These are phyloP conservation scores for Warburgia ugandensis DNA, from an alignment of 164 flowering plant species.

Conservation along the genomic window DNA sequence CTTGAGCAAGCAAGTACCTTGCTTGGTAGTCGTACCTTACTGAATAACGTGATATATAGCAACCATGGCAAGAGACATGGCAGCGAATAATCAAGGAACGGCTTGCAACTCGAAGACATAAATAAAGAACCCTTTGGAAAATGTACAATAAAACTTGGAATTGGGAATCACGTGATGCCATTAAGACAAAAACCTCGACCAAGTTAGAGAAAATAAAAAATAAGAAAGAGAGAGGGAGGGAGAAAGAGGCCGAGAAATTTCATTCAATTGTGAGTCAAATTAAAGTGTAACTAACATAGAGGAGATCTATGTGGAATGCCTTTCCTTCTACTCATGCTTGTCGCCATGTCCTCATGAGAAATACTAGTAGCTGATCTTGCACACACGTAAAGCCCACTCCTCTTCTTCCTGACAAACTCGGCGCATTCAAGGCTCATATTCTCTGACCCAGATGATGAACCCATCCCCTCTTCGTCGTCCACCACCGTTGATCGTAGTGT, in stretches of 20 bases:
- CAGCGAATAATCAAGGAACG: background rate
- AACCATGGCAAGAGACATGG: background rate
- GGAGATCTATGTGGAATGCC: conserved; percentile 95
- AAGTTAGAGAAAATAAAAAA: conserved; percentile 25
- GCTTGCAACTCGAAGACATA: conserved; percentile 1
- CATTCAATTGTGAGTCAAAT: too few species aligned
- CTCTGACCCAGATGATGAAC: conserved; percentile 64
- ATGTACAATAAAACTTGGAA: conserved; percentile 56
- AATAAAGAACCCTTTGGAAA: conserved; percentile 20
- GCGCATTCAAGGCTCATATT: conserved; percentile 36
- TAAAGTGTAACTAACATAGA: conserved; percentile 69
- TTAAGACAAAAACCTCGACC: conserved; percentile 73
- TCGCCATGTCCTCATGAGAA: conserved; percentile 60
- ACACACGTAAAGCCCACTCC: conserved; percentile 55
- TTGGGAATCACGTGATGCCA: conserved; percentile 82
- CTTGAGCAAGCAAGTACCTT: background rate
- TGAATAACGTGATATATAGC: background rate
- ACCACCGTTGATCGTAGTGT: conserved; percentile 50
- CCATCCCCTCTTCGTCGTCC: conserved; percentile 49
- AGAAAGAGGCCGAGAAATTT: conserved; percentile 6
- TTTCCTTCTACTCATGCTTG: conserved; percentile 85
- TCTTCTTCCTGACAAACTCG: conserved; percentile 63
- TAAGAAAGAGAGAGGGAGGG: conserved; percentile 9
- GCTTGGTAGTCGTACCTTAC: background rate
- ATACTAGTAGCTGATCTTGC: conserved; percentile 46